Evolutionary conservation across 2,329 filamentous ascomycete genomes (phyloP).

Genomic region (Diaporthe citri): DNA sequence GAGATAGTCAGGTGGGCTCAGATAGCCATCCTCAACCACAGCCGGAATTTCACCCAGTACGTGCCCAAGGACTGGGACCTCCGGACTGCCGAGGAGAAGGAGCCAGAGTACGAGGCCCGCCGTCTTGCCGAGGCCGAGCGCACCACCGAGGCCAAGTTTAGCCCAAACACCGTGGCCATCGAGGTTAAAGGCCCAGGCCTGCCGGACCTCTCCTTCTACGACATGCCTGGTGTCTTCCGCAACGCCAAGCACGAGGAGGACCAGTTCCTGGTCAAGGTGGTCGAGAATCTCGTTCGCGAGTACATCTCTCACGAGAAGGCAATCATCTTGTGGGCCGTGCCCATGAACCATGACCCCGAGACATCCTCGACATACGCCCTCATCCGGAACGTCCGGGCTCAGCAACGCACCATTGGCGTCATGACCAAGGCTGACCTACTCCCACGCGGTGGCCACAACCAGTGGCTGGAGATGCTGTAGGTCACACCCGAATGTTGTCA

Average conservation of each 20-base stretch:
- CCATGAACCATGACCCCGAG: constrained; percentile 83
- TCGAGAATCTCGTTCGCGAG: constrained; percentile 76
- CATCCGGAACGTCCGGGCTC: constrained; percentile 69
- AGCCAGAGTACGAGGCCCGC: constrained; percentile 37
- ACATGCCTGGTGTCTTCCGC: constrained; percentile 86
- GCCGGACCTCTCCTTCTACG: constrained; percentile 84
- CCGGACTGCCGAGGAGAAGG: constrained; percentile 39
- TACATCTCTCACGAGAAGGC: constrained; percentile 79
- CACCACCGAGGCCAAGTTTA: constrained; percentile 74
- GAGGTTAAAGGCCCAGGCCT: constrained; percentile 80
- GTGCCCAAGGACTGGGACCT: constrained; percentile 59
- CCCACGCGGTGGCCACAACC: constrained; percentile 62
- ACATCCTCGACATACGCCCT: constrained; percentile 79
- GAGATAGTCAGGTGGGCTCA: constrained; percentile 80
- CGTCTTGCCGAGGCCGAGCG: constrained; percentile 53
- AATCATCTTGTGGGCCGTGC: constrained; percentile 81
- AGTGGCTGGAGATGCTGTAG: constrained; percentile 69
- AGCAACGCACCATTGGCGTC: constrained; percentile 76
- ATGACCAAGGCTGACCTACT: constrained; percentile 88
- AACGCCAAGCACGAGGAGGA: constrained; percentile 74
- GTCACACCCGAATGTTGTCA: not conserved
- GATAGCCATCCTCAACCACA: constrained; percentile 79
- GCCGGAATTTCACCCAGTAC: constrained; percentile 63
- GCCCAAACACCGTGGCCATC: constrained; percentile 83
- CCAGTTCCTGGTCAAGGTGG: constrained; percentile 77